Conservation (phyloP, 2,329 filamentous ascomycete genomes). For the Fusarium paranaense region DNA sequence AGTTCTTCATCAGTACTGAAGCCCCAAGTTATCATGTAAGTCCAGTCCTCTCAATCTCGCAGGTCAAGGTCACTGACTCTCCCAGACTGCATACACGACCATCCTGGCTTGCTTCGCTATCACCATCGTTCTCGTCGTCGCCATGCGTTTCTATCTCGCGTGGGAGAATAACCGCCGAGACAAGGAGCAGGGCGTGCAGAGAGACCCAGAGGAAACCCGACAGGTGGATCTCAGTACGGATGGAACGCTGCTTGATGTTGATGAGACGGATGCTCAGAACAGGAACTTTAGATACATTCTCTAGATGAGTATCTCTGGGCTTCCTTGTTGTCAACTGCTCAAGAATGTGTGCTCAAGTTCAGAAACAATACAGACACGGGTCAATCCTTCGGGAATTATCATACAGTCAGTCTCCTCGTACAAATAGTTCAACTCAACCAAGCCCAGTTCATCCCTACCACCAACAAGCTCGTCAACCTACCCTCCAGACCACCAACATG, state of each 20-base stretch:
- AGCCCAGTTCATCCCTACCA: not conserved
- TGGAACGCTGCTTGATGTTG: conserved; percentile 15
- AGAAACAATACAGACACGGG: not conserved
- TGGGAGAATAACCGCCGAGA: conserved; percentile 20
- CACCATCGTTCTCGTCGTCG: conserved; percentile 14
- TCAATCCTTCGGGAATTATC: not conserved
- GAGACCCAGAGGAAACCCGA: conserved; percentile 21
- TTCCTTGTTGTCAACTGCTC: not conserved
- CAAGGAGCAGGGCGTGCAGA: conserved; percentile 18
- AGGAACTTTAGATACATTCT: conserved; percentile 19
- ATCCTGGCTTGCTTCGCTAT: conserved; percentile 24
- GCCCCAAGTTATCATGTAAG: conserved; percentile 18
- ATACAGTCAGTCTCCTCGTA: not conserved
- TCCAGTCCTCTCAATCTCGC: not conserved
- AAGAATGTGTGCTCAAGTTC: not conserved
- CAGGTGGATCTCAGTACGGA: conserved; percentile 18
- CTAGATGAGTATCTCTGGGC: not conserved
- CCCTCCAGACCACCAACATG: not conserved
- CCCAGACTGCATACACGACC: conserved; percentile 20
- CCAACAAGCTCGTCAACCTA: not conserved
- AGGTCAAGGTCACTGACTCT: not conserved
- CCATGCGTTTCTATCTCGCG: conserved; percentile 43
- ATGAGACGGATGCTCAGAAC: conserved; percentile 27
- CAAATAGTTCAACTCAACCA: not conserved
- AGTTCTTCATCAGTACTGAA: conserved; percentile 42